These are phyloP conservation scores for Poronia punctata DNA, from an alignment of 495 filamentous ascomycete genomes.

Conservation along the genomic window DNA sequence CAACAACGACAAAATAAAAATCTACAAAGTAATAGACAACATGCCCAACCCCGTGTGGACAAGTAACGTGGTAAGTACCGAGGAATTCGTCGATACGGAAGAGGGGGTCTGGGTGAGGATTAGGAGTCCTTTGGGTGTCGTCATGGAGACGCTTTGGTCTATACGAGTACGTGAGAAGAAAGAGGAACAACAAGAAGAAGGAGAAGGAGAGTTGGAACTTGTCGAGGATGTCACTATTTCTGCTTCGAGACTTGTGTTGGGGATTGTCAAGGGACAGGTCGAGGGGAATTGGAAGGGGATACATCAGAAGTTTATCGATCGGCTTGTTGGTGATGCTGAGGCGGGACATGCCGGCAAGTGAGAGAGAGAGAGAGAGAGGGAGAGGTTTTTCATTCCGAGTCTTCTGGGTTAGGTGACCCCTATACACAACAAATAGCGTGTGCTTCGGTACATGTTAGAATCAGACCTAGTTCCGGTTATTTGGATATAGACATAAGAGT, in stretches of 20 bases:
- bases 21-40: conserved; percentile 26
- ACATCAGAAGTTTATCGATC: conserved; percentile 32
- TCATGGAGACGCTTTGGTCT: conserved; percentile 44
- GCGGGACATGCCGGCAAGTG: background rate
- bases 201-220: conserved; percentile 22
- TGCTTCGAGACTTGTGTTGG: conserved; percentile 35
- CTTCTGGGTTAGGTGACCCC: no score
- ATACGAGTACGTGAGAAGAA: conserved; percentile 21
- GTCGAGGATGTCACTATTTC: conserved; percentile 32
- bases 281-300: conserved; percentile 36
- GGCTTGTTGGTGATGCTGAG: conserved; percentile 23
- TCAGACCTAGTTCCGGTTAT: no score
- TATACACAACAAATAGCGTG: no score
- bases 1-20: no score
- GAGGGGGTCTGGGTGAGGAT: conserved; percentile 40
- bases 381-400: no score
- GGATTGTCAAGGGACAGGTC: conserved; percentile 36
- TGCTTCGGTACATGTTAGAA: no score
- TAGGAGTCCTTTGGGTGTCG: conserved; percentile 35
- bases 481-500: no score
- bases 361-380: no score
- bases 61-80: conserved; percentile 37
- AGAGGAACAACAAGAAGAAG: conserved; percentile 9
- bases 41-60: conserved; percentile 36
- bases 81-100: conserved; percentile 35